These are phyloP conservation scores for Amanita pseudoporphyria DNA, from an alignment of 768 basidiomycete species.

Conservation along the genomic window DNA sequence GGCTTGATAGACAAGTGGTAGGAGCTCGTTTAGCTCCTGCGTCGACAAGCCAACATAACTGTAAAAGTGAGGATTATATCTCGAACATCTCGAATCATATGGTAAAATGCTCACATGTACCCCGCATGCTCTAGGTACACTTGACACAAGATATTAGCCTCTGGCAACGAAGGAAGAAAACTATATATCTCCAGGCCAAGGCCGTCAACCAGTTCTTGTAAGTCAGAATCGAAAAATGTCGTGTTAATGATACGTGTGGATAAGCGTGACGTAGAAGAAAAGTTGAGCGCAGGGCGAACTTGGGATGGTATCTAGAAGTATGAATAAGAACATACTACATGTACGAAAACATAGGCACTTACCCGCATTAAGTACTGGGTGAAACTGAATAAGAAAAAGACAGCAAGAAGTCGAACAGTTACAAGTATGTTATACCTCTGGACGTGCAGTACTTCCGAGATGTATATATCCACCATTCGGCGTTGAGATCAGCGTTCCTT, in stretches of 20 bases:
- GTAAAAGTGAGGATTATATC: not conserved
- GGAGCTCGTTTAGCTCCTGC: slow-evolving; percentile 43
- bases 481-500: slow-evolving; percentile 36
- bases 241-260: slow-evolving; percentile 25
- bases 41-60: slow-evolving; percentile 49
- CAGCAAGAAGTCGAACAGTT: not conserved
- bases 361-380: slow-evolving; percentile 57
- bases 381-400: slow-evolving; percentile 27
- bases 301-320: slow-evolving; percentile 2
- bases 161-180: slow-evolving; percentile 44
- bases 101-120: slow-evolving; percentile 38
- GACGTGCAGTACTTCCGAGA: slow-evolving; percentile 56
- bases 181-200: slow-evolving; percentile 34
- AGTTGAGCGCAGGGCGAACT: not conserved
- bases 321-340: not conserved
- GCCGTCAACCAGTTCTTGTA: slow-evolving; percentile 21
- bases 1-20: slow-evolving; percentile 43
- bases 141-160: slow-evolving; percentile 53
- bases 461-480: slow-evolving; percentile 43
- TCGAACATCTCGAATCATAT: not conserved
- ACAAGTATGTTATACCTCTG: slow-evolving; percentile 60
- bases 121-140: slow-evolving; percentile 55
- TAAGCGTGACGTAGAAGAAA: slow-evolving; percentile 19
- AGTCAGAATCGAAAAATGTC: slow-evolving; percentile 25
- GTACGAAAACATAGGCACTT: slow-evolving; percentile 10